Percentiles rank a stretch among this genome's conserved stretches.
Evolutionary conservation across 495 filamentous ascomycete genomes (phyloP).

Genomic region (Annulohypoxylon maeteangense): DNA sequence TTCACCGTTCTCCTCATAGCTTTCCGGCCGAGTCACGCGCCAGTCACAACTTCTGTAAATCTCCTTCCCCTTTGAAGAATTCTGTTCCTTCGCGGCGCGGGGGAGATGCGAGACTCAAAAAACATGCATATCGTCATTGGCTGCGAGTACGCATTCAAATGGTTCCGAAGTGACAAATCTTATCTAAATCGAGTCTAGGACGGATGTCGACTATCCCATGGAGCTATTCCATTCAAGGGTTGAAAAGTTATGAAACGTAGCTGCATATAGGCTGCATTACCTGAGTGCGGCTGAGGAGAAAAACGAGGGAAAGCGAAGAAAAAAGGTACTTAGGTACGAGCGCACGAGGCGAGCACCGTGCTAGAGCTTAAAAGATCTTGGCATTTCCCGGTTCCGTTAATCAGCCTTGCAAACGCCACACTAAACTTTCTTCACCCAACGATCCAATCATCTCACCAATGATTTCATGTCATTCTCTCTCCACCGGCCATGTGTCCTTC

Average conservation of each 20-base stretch:
- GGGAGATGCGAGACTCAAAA: neutral
- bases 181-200: constrained; percentile 1
- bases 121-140: neutral
- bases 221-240: neutral
- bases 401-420: neutral
- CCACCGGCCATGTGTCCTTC: constrained; percentile 14
- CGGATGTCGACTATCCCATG: neutral
- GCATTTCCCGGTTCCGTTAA: neutral
- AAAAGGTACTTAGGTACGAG: neutral
- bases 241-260: constrained; percentile 12
- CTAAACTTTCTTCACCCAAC: neutral
- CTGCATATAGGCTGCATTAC: constrained; percentile 5
- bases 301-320: neutral
- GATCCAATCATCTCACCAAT: neutral
- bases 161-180: neutral
- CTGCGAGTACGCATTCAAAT: neutral
- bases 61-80: constrained; percentile 1
- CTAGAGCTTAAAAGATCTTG: neutral
- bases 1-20: neutral
- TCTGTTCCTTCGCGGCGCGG: neutral
- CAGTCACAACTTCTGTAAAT: neutral
- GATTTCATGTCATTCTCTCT: neutral
- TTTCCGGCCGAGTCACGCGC: neutral
- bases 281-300: constrained; percentile 9
- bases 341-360: neutral